These are phyloP conservation scores for Phlyctochytrium arcticum DNA, from an alignment of 192 early-diverging fungal genomes.

Conservation along the genomic window DNA sequence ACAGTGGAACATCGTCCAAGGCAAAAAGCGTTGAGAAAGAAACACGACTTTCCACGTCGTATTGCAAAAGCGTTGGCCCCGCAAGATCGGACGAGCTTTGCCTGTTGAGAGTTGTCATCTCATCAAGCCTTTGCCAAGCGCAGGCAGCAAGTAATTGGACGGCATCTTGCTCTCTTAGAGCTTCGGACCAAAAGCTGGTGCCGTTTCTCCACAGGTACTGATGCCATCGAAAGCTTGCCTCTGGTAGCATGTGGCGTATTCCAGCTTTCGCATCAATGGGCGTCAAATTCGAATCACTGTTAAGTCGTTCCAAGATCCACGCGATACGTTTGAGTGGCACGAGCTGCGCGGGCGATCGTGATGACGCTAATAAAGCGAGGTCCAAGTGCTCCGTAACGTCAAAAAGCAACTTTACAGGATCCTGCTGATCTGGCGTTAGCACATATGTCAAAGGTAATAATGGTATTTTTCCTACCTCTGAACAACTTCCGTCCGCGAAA, in stretches of 20 bases:
- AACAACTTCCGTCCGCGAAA: not conserved
- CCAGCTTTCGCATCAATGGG: not conserved
- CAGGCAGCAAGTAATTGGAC: no score
- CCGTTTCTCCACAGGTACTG: conserved; percentile 32
- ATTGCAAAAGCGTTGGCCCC: conserved; percentile 3
- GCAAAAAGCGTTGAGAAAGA: not conserved
- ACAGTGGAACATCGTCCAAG: conserved; percentile 28
- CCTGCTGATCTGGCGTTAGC: no score
- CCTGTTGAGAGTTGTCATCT: no score
- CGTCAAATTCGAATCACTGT: not conserved
- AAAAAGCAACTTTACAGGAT: no score
- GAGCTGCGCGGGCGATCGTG: conserved; percentile 55
- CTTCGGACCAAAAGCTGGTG: conserved; percentile 15
- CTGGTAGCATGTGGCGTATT: conserved; percentile 14
- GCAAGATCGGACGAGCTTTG: no score
- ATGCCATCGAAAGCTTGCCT: conserved; percentile 34
- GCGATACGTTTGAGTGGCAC: conserved; percentile 62
- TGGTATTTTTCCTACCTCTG: no score
- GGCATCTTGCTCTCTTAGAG: no score
- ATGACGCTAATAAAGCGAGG: conserved; percentile 35
- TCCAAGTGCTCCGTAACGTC: no score
- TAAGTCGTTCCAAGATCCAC: conserved; percentile 46
- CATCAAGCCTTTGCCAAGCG: no score
- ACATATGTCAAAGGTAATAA: no score
- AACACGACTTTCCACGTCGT: conserved; percentile 1